Evolutionary conservation across 1,284 basidiomycete species (phyloP), one percentile per base, ranked within the genome.

Genomic region (Leccinum idahoense): DNA sequence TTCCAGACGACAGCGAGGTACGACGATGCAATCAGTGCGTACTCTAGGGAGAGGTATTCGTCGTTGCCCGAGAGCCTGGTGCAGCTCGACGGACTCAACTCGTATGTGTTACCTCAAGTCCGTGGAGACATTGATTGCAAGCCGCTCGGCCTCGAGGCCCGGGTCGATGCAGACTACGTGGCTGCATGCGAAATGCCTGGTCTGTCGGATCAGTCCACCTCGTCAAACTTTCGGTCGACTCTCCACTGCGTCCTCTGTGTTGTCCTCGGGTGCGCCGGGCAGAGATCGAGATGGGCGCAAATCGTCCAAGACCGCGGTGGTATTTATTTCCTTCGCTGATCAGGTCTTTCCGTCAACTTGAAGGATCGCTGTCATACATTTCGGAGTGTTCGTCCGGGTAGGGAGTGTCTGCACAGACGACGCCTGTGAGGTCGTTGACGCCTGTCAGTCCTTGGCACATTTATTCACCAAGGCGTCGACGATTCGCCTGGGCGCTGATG

Each of bases 1-100:
- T 99, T 99, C 73, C 94, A 97, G 77, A 90, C 92, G 85, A 99
- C 96, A 2, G 92, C 95, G 6, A 83, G 84, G 65, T 99, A 99
- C 76, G 97, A 99, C 77, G 89, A 89, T 57, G 95, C 96, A 18
- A 99, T 99, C 74, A 89, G 93, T 70, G 90, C 90, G 64, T 99
- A 99, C 81, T 99, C 99, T 83, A 86, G 96, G 67, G 90, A 94
- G 75, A 90, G 97, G 77, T 99, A 99, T 76, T 93, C 94, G 4
- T 90, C 90, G 55, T 90, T 89, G 51, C 83, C 87, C 44, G 92
- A 90, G 66, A 78, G 79, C 62, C 87, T 86, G 56, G 86, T 94
- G 46, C 94, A 97, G 78, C 85, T 99, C 63, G 96, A 99, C 72
- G 95, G 94, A 0, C 86, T 99, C 72, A 98, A 98, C 79, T 96